These are phyloP conservation scores for Bacterosira constricta DNA, from an alignment of 108 stramenopile genomes.

Conservation along the genomic window DNA sequence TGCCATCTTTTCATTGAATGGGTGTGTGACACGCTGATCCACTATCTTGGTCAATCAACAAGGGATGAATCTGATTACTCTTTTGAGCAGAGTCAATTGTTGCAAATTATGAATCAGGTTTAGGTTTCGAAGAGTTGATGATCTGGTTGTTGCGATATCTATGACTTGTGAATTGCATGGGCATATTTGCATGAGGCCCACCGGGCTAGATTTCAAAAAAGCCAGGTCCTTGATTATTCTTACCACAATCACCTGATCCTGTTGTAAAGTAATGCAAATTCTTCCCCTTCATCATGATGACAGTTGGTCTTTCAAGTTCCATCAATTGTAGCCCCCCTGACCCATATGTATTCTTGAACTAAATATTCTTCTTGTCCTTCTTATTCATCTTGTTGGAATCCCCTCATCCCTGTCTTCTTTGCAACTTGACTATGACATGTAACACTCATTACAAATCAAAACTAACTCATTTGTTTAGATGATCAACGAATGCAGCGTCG, in stretches of 20 bases:
- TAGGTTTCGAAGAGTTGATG: constrained; percentile 10
- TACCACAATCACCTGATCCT: too few relatives aligned
- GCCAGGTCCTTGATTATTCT: too few relatives aligned
- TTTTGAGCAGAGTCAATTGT: constrained; percentile 13
- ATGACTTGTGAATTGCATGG: constrained; percentile 1
- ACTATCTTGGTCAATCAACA: constrained; percentile 34
- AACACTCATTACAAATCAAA: too few relatives aligned
- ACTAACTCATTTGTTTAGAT: too few relatives aligned
- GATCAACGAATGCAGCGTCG: too few relatives aligned
- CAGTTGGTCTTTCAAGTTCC: constrained; percentile 6
- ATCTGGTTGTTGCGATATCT: background rate
- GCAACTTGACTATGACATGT: too few relatives aligned
- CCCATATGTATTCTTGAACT: constrained; percentile 40
- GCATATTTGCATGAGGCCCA: constrained; percentile 30
- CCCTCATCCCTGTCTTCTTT: too few relatives aligned
- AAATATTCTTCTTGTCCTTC: too few relatives aligned
- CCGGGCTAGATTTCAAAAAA: constrained; percentile 43
- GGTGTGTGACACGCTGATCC: constrained; percentile 51
- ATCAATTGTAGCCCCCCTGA: constrained; percentile 30
- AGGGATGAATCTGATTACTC: too few relatives aligned
- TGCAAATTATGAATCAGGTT: constrained; percentile 28
- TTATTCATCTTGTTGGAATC: too few relatives aligned
- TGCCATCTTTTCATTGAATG: constrained; percentile 28
- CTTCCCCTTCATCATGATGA: constrained; percentile 22
- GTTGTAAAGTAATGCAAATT: constrained; percentile 49